A percentile compares a stretch with the other conserved stretches of the same genome.
Conservation (phyloP, 768 basidiomycete genomes). For the Amanita muscaria region DNA sequence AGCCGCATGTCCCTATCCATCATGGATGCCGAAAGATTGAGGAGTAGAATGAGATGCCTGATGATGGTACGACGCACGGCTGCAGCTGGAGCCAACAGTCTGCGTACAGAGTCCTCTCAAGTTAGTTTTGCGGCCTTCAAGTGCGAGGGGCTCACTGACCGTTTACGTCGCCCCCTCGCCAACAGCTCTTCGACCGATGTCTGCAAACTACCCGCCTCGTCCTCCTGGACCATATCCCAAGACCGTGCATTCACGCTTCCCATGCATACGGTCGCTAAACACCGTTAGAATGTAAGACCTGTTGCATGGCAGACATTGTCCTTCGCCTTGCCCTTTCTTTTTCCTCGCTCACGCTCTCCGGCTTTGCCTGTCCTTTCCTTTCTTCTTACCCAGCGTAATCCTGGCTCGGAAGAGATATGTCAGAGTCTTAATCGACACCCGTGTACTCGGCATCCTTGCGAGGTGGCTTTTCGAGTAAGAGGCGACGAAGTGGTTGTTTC, state of each 20-base stretch:
- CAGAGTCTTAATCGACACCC: slow-evolving; percentile 64
- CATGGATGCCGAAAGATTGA: slow-evolving; percentile 91
- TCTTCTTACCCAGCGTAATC: slow-evolving; percentile 48
- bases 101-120: slow-evolving; percentile 19
- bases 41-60: slow-evolving; percentile 85
- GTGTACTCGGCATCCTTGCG: slow-evolving; percentile 34
- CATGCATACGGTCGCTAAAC: slow-evolving; percentile 79
- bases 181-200: slow-evolving; percentile 84
- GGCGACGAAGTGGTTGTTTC: no score
- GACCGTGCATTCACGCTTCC: slow-evolving; percentile 90
- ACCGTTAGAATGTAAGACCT: not conserved
- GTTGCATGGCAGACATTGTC: slow-evolving; percentile 29
- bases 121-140: slow-evolving; percentile 2
- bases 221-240: slow-evolving; percentile 97
- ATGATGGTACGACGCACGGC: slow-evolving; percentile 95
- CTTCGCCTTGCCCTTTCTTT: slow-evolving; percentile 47
- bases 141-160: slow-evolving; percentile 37
- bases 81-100: slow-evolving; percentile 71
- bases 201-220: slow-evolving; percentile 86
- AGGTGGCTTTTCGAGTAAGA: slow-evolving; percentile 27
- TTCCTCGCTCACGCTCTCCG: slow-evolving; percentile 43
- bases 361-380: slow-evolving; percentile 47
- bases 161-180: slow-evolving; percentile 74
- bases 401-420: slow-evolving; percentile 54
- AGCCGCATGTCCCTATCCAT: slow-evolving; percentile 94